Evolutionary conservation across 2,329 filamentous ascomycete species (phyloP).

Genomic region (Colletotrichum sojae): DNA sequence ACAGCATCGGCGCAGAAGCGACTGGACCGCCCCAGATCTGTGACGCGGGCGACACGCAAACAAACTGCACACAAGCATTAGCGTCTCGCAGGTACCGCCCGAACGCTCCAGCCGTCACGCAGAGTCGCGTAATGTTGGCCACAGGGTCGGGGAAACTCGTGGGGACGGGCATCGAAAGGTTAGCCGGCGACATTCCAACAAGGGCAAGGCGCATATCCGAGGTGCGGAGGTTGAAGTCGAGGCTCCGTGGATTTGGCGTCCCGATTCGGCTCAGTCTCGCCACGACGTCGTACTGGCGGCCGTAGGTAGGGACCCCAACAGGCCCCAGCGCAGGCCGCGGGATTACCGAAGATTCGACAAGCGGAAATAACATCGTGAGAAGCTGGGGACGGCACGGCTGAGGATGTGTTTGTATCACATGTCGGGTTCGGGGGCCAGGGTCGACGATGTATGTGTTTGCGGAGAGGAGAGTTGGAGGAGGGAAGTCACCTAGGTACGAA

Average conservation of each 20-base stretch:
- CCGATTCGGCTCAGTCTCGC: slow-evolving; percentile 35
- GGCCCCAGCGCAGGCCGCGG: neutral
- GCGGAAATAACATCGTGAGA: slow-evolving; percentile 16
- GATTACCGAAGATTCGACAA: neutral
- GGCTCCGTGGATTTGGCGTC: slow-evolving; percentile 40
- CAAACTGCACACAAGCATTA: slow-evolving; percentile 5
- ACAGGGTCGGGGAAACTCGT: neutral
- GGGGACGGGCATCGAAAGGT: neutral
- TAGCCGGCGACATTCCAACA: slow-evolving; percentile 27
- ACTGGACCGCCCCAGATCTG: slow-evolving; percentile 7
- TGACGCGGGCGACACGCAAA: slow-evolving; percentile 3
- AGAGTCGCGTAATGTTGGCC: slow-evolving; percentile 2
- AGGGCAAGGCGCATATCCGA: slow-evolving; percentile 12
- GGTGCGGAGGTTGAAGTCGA: slow-evolving; percentile 33
- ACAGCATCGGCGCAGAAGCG: slow-evolving; percentile 29
- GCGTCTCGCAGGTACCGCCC: slow-evolving; percentile 24
- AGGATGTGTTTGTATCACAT: neutral
- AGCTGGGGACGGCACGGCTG: neutral
- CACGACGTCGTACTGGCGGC: slow-evolving; percentile 27
- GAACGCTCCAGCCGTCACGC: slow-evolving; percentile 1
- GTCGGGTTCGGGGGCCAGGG: neutral
- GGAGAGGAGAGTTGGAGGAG: neutral
- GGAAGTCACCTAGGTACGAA: neutral
- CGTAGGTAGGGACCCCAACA: neutral
- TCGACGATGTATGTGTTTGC: neutral